Evolutionary conservation across 176 grass and related monocot genomes (phyloP).

Genomic region (Aegilops longissima): DNA sequence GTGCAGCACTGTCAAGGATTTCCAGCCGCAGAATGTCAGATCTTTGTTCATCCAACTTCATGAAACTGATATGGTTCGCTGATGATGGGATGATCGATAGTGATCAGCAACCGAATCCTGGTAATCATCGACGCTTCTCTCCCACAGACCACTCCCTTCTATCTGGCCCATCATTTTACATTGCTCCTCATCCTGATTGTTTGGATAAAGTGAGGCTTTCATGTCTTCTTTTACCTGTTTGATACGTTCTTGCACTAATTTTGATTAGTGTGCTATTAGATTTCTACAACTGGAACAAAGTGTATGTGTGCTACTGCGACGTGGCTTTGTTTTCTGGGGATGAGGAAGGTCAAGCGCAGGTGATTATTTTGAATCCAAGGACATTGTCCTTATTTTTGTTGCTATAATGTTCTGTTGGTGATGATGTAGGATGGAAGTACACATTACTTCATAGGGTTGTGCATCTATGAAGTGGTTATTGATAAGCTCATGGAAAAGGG

Average conservation of each 20-base stretch:
- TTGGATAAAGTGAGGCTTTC: too few species aligned
- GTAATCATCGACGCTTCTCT: too few species aligned
- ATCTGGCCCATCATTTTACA: too few species aligned
- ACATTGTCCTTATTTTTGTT: too few species aligned
- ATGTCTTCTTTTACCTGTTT: too few species aligned
- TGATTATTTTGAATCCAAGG: background rate
- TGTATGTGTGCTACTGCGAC: background rate
- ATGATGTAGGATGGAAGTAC: too few species aligned
- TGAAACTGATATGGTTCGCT: background rate
- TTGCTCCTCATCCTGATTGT: too few species aligned
- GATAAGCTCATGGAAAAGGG: too few species aligned
- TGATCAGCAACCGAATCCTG: background rate
- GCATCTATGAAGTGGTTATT: too few species aligned
- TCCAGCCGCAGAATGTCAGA: background rate
- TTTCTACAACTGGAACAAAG: conserved; percentile 7
- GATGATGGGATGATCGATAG: background rate
- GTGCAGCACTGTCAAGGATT: conserved; percentile 24
- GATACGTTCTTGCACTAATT: background rate
- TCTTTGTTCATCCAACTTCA: background rate
- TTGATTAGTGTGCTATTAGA: background rate
- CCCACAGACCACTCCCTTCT: too few species aligned
- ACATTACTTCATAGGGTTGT: too few species aligned
- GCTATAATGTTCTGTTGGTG: too few species aligned
- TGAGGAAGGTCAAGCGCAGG: background rate
- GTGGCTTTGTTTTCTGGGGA: background rate